Percentiles rank a stretch among this genome's conserved stretches.
Conservation (phyloP, 805 yeast species). For the Saccharomycopsis fibuligera region DNA sequence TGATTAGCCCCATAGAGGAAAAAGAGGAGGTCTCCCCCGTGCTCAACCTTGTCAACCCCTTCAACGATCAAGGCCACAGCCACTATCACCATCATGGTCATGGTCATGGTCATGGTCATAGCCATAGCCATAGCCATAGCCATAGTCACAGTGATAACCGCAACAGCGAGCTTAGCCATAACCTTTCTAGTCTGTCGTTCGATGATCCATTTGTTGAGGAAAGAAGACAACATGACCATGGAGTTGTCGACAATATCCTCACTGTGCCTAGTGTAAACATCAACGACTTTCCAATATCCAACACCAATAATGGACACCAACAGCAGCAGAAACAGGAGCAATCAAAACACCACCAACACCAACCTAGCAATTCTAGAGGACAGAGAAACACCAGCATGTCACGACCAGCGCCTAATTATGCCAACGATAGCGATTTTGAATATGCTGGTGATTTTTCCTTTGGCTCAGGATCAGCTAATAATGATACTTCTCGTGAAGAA, state of each 20-base stretch:
- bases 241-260: conserved; percentile 46
- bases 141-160: conserved; percentile 53
- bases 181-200: no score
- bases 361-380: no score
- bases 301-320: no score
- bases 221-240: conserved; percentile 52
- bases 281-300: background rate
- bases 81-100: background rate
- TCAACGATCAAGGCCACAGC: background rate
- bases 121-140: background rate
- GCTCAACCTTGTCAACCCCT: background rate
- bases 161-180: conserved; percentile 67
- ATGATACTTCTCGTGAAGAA: background rate
- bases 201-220: no score
- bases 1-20: conserved; percentile 21
- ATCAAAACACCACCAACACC: no score
- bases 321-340: no score
- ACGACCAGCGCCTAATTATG: conserved; percentile 10
- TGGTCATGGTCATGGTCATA: conserved; percentile 3
- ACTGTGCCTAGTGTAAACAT: conserved; percentile 51
- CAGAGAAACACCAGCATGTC: background rate
- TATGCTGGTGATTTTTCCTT: conserved; percentile 18
- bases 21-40: conserved; percentile 18
- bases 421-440: conserved; percentile 16
- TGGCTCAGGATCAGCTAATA: conserved; percentile 15